Evolutionary conservation across 495 filamentous ascomycete species (phyloP).

Genomic region (Tuber borchii): DNA sequence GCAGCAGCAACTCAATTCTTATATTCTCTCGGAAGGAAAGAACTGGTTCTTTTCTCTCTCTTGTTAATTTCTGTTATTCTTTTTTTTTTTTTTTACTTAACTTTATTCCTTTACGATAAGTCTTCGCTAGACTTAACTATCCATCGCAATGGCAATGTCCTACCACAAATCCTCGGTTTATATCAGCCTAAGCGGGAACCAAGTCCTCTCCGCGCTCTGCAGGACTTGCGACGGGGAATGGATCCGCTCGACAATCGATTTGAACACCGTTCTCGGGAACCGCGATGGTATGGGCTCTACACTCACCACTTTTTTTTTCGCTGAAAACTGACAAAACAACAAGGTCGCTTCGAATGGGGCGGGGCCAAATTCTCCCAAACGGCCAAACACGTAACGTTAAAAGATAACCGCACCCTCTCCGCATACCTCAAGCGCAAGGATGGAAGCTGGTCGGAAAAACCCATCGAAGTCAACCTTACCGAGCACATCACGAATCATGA

Average conservation of each 20-base stretch:
- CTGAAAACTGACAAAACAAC: slow-evolving; percentile 9
- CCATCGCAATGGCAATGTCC: slow-evolving; percentile 16
- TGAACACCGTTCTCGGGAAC: slow-evolving; percentile 29
- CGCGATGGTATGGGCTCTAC: slow-evolving; percentile 13
- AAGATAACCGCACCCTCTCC: slow-evolving; percentile 24
- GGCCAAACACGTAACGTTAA: slow-evolving; percentile 22
- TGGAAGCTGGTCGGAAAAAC: slow-evolving; percentile 26
- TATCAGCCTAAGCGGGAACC: slow-evolving; percentile 30
- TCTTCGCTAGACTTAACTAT: background rate
- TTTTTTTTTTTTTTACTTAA: background rate
- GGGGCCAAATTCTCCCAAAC: slow-evolving; percentile 19
- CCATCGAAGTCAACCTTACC: slow-evolving; percentile 18
- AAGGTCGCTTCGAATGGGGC: slow-evolving; percentile 31
- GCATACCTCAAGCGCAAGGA: slow-evolving; percentile 30
- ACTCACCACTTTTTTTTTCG: background rate
- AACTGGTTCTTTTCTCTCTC: slow-evolving; percentile 1
- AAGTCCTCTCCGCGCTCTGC: slow-evolving; percentile 33
- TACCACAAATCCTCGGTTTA: slow-evolving; percentile 32
- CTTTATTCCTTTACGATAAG: background rate
- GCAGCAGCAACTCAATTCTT: background rate
- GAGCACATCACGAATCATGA: slow-evolving; percentile 32
- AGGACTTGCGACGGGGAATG: slow-evolving; percentile 31
- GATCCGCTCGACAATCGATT: slow-evolving; percentile 30
- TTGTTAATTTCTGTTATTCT: background rate
- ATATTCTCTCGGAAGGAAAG: background rate